Percentiles rank a stretch among this genome's conserved stretches.
Conservation (phyloP, 768 basidiomycete species). For the Termitomyces sp. region DNA sequence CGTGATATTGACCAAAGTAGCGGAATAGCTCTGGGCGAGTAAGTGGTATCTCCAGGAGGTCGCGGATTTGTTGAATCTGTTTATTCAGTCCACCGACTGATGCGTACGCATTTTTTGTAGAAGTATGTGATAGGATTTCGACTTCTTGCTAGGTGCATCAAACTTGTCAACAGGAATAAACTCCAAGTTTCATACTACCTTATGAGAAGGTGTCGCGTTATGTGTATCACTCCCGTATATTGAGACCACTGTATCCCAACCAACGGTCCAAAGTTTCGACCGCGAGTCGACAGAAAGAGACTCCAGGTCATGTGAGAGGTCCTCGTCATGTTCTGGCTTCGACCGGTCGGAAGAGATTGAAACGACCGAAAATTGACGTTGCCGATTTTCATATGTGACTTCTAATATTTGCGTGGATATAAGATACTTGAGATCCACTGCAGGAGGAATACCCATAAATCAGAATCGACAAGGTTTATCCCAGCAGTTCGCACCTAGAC, state of each 20-base stretch:
- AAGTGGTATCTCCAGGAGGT: slow-evolving; percentile 83
- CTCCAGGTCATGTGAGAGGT: slow-evolving; percentile 36
- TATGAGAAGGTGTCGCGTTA: slow-evolving; percentile 22
- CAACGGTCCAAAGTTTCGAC: slow-evolving; percentile 51
- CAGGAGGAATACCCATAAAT: slow-evolving; percentile 9
- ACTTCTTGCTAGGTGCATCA: slow-evolving; percentile 34
- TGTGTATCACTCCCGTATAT: slow-evolving; percentile 31
- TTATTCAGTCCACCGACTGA: slow-evolving; percentile 83
- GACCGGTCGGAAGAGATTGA: slow-evolving; percentile 32
- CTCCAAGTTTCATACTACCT: slow-evolving; percentile 22
- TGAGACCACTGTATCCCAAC: slow-evolving; percentile 63
- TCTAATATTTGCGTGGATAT: slow-evolving; percentile 56
- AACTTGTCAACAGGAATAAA: slow-evolving; percentile 9
- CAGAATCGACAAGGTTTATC: neutral
- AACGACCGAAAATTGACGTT: slow-evolving; percentile 52
- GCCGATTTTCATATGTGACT: slow-evolving; percentile 56
- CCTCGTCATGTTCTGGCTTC: slow-evolving; percentile 14
- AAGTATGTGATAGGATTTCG: slow-evolving; percentile 39
- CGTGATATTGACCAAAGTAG: slow-evolving; percentile 55
- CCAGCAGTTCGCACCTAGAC: slow-evolving; percentile 45
- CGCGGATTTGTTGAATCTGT: slow-evolving; percentile 82
- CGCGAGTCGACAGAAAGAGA: slow-evolving; percentile 37
- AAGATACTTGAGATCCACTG: slow-evolving; percentile 73
- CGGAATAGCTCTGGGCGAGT: slow-evolving; percentile 76
- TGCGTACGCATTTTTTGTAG: slow-evolving; percentile 59